Conservation (phyloP, 2,329 filamentous ascomycete species). For the Botrytis porri region DNA sequence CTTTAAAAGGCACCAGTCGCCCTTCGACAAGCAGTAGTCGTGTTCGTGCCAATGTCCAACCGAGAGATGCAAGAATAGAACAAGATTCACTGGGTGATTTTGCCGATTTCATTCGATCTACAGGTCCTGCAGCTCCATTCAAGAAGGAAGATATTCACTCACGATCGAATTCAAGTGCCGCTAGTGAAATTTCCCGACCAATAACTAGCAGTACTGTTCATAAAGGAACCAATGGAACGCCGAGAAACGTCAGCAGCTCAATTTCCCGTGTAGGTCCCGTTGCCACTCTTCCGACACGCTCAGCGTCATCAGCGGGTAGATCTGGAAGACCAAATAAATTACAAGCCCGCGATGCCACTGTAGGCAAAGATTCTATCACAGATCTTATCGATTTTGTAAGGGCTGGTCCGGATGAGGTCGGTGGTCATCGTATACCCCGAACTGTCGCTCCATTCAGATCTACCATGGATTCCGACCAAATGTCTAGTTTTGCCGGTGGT, state of each 20-base stretch:
- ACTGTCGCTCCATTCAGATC: slow-evolving; percentile 81
- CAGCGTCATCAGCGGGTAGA: slow-evolving; percentile 43
- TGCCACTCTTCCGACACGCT: slow-evolving; percentile 29
- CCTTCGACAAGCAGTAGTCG: slow-evolving; percentile 28
- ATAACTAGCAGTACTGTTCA: slow-evolving; percentile 26
- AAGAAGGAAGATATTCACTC: slow-evolving; percentile 25
- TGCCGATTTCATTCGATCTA: slow-evolving; percentile 71
- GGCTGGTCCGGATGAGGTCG: slow-evolving; percentile 63
- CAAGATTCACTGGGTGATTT: slow-evolving; percentile 76
- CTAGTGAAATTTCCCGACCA: background rate
- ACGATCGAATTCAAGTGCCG: slow-evolving; percentile 29
- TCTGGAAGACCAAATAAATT: slow-evolving; percentile 52
- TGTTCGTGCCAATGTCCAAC: slow-evolving; percentile 37
- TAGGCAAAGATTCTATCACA: slow-evolving; percentile 64
- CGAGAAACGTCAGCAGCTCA: slow-evolving; percentile 30
- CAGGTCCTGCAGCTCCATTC: slow-evolving; percentile 55
- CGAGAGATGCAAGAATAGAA: slow-evolving; percentile 71
- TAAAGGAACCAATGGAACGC: slow-evolving; percentile 35
- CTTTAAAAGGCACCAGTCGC: background rate
- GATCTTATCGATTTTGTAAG: slow-evolving; percentile 96
- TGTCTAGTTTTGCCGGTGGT: slow-evolving; percentile 53
- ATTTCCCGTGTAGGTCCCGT: slow-evolving; percentile 22
- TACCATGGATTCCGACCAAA: slow-evolving; percentile 83
- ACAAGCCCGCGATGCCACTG: slow-evolving; percentile 68
- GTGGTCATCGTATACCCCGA: slow-evolving; percentile 71